Percentiles rank a stretch among this genome's conserved stretches.
phyloP scores from a whole-genome alignment of 257 asterid species.

The Penstemon barbatus region DNA sequence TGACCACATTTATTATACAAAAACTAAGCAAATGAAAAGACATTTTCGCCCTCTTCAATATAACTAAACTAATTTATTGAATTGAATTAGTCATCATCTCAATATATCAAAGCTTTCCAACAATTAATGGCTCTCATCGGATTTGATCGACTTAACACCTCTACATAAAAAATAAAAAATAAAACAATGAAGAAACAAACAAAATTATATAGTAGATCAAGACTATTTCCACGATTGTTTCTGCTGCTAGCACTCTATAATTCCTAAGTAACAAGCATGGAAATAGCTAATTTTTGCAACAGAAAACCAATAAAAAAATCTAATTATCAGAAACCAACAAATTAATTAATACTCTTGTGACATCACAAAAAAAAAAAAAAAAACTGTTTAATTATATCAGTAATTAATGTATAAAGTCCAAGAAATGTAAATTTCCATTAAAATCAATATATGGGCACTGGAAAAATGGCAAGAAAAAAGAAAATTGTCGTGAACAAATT shows the following conservation, averaged over 20 bases:
- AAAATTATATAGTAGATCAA: background rate
- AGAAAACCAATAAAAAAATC: background rate
- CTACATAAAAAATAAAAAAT: background rate
- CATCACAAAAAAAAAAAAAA: background rate
- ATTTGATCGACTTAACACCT: conserved; percentile 53
- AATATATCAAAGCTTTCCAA: conserved; percentile 24
- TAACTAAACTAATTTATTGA: background rate
- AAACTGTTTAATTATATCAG: no score
- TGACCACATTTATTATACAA: conserved; percentile 29
- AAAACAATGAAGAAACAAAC: background rate
- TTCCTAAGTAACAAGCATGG: conserved; percentile 45
- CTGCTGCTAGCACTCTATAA: conserved; percentile 30
- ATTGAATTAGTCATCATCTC: conserved; percentile 6
- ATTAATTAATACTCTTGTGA: background rate
- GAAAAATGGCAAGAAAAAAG: no score
- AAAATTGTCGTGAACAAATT: no score
- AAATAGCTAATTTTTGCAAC: conserved; percentile 41
- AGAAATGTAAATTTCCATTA: no score
- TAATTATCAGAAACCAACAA: conserved; percentile 30
- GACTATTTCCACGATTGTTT: conserved; percentile 74
- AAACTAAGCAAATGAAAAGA: conserved; percentile 18
- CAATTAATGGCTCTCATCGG: conserved; percentile 66
- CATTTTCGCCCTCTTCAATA: background rate
- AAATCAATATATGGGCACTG: no score
- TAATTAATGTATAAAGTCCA: no score